Conservation (phyloP, 345 rosid genomes). For the Arabis alpina region DNA sequence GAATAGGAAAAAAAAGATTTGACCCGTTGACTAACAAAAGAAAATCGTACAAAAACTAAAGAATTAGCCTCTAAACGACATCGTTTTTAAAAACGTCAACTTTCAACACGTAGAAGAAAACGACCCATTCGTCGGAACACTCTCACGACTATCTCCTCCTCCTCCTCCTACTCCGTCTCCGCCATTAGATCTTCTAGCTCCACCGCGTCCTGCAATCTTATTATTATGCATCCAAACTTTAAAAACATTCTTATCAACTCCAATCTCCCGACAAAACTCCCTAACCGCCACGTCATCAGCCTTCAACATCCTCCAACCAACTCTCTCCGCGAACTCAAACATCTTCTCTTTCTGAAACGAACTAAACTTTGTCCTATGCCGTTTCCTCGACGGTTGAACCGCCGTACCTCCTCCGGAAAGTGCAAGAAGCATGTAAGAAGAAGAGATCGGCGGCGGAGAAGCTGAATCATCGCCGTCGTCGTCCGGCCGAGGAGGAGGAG, state of each 20-base stretch:
- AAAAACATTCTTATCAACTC: constrained; percentile 68
- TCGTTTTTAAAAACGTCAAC: constrained; percentile 13
- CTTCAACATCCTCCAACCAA: constrained; percentile 90
- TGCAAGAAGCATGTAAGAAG: constrained; percentile 73
- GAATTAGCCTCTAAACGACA: constrained; percentile 19
- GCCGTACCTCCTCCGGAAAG: constrained; percentile 50
- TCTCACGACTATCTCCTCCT: constrained; percentile 26
- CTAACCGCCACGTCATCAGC: constrained; percentile 59
- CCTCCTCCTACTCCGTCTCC: not conserved
- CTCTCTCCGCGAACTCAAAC: constrained; percentile 71
- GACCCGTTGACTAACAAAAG: constrained; percentile 32
- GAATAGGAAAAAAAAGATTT: constrained; percentile 8
- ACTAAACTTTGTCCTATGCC: constrained; percentile 71
- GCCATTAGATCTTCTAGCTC: constrained; percentile 20
- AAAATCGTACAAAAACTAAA: not conserved
- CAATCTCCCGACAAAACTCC: constrained; percentile 69
- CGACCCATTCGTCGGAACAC: constrained; percentile 32
- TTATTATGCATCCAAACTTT: constrained; percentile 99
- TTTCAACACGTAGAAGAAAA: constrained; percentile 19
- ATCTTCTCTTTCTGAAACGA: constrained; percentile 71
- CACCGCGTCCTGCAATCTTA: constrained; percentile 64
- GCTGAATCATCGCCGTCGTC: constrained; percentile 55
- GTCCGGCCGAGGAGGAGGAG: constrained; percentile 23
- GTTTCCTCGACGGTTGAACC: constrained; percentile 50
- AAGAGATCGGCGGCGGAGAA: constrained; percentile 87